Base-by-base conservation (phyloP, 1,284 basidiomycete genomes). In the Ganoderma multipileum region DNA sequence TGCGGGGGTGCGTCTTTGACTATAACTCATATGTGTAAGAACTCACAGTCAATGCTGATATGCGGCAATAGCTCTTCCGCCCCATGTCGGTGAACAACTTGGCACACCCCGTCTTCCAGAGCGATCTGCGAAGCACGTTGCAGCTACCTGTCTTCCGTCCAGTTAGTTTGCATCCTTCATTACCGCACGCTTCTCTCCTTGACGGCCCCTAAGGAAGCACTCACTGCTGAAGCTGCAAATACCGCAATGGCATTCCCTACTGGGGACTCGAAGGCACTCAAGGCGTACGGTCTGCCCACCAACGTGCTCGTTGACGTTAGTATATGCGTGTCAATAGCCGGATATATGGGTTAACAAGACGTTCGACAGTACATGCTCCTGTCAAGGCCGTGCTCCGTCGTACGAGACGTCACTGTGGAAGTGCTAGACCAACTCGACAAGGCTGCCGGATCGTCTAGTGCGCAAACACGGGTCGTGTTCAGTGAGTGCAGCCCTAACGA, bases 231-330 rank as follows among this genome's bases (percentile, higher is more conserved):
- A 11, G 80, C 81, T 63, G 71, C 84, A 16, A 85, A 85, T 9
- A 80, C 81, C 59, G 82, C 84, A 0, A 76, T 84, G 61, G 76
- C 78, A 20, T 88, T 89, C 66, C 72, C 81, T 0, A 70, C 79
- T 2, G 76, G 81, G 0, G 81, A 85, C 30, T 85, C 85, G 59
- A 86, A 86, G 63, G 84, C 88, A 2, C 81, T 87, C 44, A 81
- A 84, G 39, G 85, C 85, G 66, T 93, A 87, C 77, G 92, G 92
- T 55, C 76, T 92, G 12, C 92, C 92, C 0, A 89, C 84, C 68
- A 88, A 86, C 68, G 76, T 92, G 65, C 78, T 90, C 18, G 78
- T 91, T 26, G 92, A 94, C 80, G 91, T 92, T 61, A 41, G 84
- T 79, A 44, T 12, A 23, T 20, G 18, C 54, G 5, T n/a, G n/a